Evolutionary conservation across 495 filamentous ascomycete species (phyloP).

Genomic region (Penicillium paradoxum): DNA sequence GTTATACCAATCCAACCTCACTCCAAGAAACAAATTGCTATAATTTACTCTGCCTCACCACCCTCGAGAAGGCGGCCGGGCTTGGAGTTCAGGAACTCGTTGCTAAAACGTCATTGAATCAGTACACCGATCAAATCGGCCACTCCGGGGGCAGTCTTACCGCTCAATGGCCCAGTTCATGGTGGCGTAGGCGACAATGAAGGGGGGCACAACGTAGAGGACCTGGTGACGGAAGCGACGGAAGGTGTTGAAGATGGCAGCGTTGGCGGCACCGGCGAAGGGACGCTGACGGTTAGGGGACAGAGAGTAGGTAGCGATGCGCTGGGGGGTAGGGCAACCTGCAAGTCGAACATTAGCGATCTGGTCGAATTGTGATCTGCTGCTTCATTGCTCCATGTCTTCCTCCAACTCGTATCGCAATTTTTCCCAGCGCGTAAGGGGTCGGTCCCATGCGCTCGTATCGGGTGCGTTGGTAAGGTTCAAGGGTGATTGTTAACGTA

Average conservation of each 20-base stretch:
- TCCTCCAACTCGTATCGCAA: background rate
- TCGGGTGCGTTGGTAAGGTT: conserved; percentile 9
- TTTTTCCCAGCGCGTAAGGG: background rate
- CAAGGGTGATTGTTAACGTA: conserved; percentile 44
- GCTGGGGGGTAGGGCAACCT: conserved; percentile 54
- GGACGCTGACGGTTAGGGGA: conserved; percentile 62
- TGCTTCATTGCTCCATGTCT: background rate
- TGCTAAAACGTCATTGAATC: conserved; percentile 46
- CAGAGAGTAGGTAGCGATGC: conserved; percentile 57
- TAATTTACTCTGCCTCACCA: conserved; percentile 34
- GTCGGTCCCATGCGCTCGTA: conserved; percentile 8
- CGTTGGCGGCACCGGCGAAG: conserved; percentile 55
- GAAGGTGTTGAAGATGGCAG: conserved; percentile 62
- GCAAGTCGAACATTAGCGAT: background rate
- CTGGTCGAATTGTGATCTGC: background rate
- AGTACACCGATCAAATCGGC: background rate
- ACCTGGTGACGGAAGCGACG: conserved; percentile 60
- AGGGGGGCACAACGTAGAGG: conserved; percentile 76
- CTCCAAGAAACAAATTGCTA: conserved; percentile 6
- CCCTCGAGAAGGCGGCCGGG: conserved; percentile 57
- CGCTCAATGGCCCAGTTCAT: conserved; percentile 84
- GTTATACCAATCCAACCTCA: conserved; percentile 18
- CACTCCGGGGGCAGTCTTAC: conserved; percentile 41
- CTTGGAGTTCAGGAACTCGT: conserved; percentile 92
- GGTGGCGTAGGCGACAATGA: conserved; percentile 65